These are phyloP conservation scores for Entomortierella beljakovae DNA, from an alignment of 192 early-diverging fungal genomes.

Conservation along the genomic window DNA sequence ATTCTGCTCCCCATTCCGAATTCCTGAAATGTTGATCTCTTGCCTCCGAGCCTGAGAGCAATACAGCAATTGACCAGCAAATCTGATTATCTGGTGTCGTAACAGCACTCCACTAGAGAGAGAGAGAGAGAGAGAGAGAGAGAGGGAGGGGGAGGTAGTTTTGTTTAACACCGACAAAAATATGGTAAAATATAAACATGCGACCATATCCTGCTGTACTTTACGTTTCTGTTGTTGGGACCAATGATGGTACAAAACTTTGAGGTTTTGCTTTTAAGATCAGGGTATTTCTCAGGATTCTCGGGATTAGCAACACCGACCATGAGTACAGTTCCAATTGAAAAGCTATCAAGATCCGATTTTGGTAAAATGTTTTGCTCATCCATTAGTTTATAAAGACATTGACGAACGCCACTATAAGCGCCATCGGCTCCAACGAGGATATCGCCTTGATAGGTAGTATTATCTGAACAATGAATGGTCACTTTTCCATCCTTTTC, in stretches of 20 bases:
- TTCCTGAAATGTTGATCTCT: slow-evolving; percentile 9
- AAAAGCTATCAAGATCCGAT: slow-evolving; percentile 5
- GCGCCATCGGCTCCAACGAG: slow-evolving; percentile 35
- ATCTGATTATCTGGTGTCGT: background rate
- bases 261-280: background rate
- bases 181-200: background rate
- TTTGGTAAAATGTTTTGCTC: slow-evolving; percentile 6
- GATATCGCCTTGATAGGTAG: slow-evolving; percentile 15
- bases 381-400: slow-evolving; percentile 10
- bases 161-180: background rate
- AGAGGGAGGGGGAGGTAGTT: background rate
- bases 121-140: background rate
- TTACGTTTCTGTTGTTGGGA: slow-evolving; percentile 1
- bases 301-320: slow-evolving; percentile 16
- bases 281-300: slow-evolving; percentile 25
- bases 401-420: slow-evolving; percentile 24
- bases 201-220: background rate
- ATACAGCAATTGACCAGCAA: background rate
- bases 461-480: slow-evolving; percentile 14
- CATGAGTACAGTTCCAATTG: slow-evolving; percentile 3
- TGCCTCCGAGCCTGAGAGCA: background rate
- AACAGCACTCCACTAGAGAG: background rate
- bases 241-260: background rate
- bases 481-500: slow-evolving; percentile 10
- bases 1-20: slow-evolving; percentile 33